phyloP scores from a whole-genome alignment of 805 yeast genomes.

The Metschnikowia hibisci region DNA sequence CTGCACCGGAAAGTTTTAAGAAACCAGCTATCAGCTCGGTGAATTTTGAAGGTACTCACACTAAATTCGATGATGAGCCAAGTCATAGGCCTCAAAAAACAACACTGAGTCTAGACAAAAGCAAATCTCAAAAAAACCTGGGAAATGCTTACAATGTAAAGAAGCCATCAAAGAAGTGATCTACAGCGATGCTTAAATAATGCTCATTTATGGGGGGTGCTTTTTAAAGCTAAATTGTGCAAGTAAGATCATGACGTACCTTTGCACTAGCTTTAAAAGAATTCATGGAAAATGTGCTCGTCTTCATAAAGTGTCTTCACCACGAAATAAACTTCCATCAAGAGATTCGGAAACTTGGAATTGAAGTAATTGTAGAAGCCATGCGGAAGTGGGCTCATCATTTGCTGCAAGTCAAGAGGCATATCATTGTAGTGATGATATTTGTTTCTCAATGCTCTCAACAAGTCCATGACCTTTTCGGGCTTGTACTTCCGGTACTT shows the following conservation, averaged over 20 bases:
- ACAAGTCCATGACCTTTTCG: conserved; percentile 73
- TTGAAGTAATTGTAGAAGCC: conserved; percentile 81
- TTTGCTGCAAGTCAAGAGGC: conserved; percentile 58
- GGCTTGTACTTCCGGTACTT: conserved; percentile 86
- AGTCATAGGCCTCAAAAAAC: neutral
- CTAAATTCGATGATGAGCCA: conserved; percentile 36
- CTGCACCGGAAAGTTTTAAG: conserved; percentile 23
- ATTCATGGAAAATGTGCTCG: conserved; percentile 55
- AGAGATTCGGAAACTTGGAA: conserved; percentile 67
- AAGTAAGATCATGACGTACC: neutral
- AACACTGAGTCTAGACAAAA: neutral
- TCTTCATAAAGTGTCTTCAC: conserved; percentile 53
- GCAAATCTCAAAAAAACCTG: neutral
- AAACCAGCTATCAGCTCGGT: conserved; percentile 51
- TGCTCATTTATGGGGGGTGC: neutral
- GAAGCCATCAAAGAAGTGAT: conserved; percentile 5
- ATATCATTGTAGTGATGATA: conserved; percentile 92
- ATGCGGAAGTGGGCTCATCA: conserved; percentile 77
- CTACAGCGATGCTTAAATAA: neutral
- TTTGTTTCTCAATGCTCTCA: conserved; percentile 88
- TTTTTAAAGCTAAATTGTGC: neutral
- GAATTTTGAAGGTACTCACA: conserved; percentile 53
- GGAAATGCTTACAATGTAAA: conserved; percentile 1
- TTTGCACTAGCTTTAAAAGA: conserved; percentile 20
- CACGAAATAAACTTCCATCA: conserved; percentile 70